Evolutionary conservation across 805 yeast species (phyloP).

Genomic region (Teunomyces funiuensis): DNA sequence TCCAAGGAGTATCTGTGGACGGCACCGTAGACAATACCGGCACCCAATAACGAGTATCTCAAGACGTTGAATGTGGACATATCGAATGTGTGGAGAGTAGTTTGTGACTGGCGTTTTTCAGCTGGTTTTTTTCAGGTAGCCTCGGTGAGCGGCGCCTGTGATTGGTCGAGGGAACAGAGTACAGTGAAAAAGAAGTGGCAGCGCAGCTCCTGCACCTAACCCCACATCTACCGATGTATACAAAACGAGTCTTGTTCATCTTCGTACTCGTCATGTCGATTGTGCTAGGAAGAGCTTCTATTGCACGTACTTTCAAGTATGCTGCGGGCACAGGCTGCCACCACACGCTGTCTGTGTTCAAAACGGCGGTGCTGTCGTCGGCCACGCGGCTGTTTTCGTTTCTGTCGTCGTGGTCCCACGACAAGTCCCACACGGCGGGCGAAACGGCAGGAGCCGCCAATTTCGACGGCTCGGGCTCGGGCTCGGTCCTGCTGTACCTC

Average conservation of each 20-base stretch:
- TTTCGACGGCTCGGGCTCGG: conserved; percentile 20
- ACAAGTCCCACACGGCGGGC: conserved; percentile 12
- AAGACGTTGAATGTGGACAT: conserved; percentile 62
- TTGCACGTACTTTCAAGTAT: background rate
- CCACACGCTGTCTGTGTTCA: background rate
- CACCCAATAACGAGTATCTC: conserved; percentile 88
- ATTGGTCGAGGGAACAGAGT: conserved; percentile 6
- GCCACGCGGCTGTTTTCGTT: conserved; percentile 17
- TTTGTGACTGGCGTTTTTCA: background rate
- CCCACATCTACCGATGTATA: background rate
- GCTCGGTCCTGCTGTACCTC: conserved; percentile 12
- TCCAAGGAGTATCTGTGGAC: conserved; percentile 74
- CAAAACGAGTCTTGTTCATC: conserved; percentile 8
- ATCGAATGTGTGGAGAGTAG: conserved; percentile 2
- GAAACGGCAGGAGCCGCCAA: conserved; percentile 20
- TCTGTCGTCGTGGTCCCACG: conserved; percentile 15
- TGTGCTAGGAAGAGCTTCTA: conserved; percentile 11
- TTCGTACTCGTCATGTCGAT: conserved; percentile 17
- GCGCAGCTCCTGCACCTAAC: too few species aligned
- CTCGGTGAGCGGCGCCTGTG: conserved; percentile 1
- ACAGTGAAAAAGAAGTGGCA: too few species aligned
- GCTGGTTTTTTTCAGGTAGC: background rate
- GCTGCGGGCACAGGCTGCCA: background rate
- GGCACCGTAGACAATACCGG: conserved; percentile 88
- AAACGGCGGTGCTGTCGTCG: too few species aligned